A percentile compares a stretch with the other conserved stretches of the same genome.
phyloP scores from a whole-genome alignment of 148 eudicot genomes.

The Fallopia convolvulus region DNA sequence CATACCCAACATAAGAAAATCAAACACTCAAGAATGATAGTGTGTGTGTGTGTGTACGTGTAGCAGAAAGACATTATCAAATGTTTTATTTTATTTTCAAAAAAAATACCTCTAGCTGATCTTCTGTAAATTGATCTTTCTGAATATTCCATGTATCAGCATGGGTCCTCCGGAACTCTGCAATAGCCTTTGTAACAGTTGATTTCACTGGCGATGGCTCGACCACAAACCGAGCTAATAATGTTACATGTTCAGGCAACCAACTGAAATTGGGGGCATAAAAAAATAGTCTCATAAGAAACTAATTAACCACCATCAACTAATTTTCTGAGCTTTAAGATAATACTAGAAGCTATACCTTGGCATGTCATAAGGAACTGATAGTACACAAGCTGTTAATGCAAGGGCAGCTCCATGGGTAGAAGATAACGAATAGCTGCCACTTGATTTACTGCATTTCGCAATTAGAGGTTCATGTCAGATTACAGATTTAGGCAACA shows the following conservation, averaged over 20 bases:
- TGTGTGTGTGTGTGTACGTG: not conserved
- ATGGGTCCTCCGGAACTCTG: conserved; percentile 96
- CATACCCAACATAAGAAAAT: not conserved
- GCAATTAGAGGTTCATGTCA: conserved; percentile 12
- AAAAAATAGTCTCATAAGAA: not conserved
- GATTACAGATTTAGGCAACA: conserved; percentile 5
- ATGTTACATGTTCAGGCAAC: conserved; percentile 83
- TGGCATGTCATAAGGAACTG: conserved; percentile 97
- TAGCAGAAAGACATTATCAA: not conserved
- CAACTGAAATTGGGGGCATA: conserved; percentile 42
- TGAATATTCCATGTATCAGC: conserved; percentile 96
- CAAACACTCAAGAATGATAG: not conserved
- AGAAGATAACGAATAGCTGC: conserved; percentile 48
- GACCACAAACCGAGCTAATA: conserved; percentile 66
- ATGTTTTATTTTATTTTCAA: not conserved
- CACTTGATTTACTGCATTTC: conserved; percentile 36
- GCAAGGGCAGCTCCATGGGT: conserved; percentile 88
- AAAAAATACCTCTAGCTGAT: conserved; percentile 78
- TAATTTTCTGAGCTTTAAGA: not conserved
- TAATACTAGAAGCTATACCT: conserved; percentile 35
- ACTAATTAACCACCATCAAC: not conserved
- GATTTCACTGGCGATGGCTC: conserved; percentile 88
- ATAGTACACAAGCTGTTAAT: conserved; percentile 77
- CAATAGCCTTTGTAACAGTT: conserved; percentile 92
- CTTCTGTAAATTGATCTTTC: conserved; percentile 86